Conservation (phyloP, 2,329 filamentous ascomycete species). For the Diaporthe sp. region DNA sequence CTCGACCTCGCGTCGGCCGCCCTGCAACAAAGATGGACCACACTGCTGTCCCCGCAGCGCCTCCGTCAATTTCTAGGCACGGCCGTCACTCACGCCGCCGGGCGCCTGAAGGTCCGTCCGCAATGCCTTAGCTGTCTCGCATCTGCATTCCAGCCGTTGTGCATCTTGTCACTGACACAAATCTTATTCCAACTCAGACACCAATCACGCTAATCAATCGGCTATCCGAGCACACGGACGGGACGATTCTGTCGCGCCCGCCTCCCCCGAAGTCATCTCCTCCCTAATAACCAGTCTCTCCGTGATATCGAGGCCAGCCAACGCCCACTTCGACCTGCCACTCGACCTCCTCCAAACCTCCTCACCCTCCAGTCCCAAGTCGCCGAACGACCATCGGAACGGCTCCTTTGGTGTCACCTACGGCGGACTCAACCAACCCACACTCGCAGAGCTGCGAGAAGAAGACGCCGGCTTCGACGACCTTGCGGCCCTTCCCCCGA, state of each 20-base stretch:
- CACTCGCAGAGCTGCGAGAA: slow-evolving; percentile 63
- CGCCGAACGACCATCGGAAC: slow-evolving; percentile 53
- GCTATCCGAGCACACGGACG: slow-evolving; percentile 30
- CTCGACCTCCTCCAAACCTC: slow-evolving; percentile 56
- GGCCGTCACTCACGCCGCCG: slow-evolving; percentile 42
- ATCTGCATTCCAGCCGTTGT: slow-evolving; percentile 33
- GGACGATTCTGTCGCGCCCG: slow-evolving; percentile 53
- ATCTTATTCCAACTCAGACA: slow-evolving; percentile 36
- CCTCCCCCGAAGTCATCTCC: slow-evolving; percentile 79
- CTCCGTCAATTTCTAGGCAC: slow-evolving; percentile 43
- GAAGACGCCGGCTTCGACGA: slow-evolving; percentile 68
- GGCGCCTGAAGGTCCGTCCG: slow-evolving; percentile 34
- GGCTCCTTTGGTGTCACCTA: slow-evolving; percentile 81
- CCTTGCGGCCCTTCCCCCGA: slow-evolving; percentile 74
- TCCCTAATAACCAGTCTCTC: slow-evolving; percentile 78
- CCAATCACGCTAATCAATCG: slow-evolving; percentile 35
- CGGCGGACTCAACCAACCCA: slow-evolving; percentile 71
- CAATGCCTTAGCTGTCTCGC: slow-evolving; percentile 24
- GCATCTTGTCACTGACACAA: slow-evolving; percentile 36
- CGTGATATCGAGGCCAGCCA: slow-evolving; percentile 76
- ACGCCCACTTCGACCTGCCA: slow-evolving; percentile 76
- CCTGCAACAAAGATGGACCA: slow-evolving; percentile 38
- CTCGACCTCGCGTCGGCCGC: slow-evolving; percentile 20
- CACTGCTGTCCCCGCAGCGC: slow-evolving; percentile 38
- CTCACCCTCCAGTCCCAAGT: slow-evolving; percentile 14